Evolutionary conservation across 1,139 yeast species (phyloP).

Genomic region (Hyphopichia burtonii): DNA sequence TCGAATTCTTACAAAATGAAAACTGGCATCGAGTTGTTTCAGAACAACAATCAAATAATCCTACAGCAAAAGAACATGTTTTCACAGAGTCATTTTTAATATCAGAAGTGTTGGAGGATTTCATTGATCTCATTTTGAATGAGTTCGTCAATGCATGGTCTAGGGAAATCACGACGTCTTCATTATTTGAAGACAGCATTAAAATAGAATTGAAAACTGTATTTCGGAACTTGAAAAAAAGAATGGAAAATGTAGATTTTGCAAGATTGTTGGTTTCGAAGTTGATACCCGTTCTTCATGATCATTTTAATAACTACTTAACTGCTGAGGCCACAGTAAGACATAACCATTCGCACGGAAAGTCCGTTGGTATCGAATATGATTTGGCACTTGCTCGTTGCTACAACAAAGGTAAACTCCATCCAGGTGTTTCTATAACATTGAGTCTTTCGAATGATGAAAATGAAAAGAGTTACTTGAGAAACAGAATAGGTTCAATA

Average conservation of each 20-base stretch:
- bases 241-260: conserved; percentile 49
- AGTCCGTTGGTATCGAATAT: conserved; percentile 43
- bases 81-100: conserved; percentile 53
- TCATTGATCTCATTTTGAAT: conserved; percentile 51
- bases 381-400: conserved; percentile 60
- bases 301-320: conserved; percentile 57
- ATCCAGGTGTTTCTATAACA: conserved; percentile 54
- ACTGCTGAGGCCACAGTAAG: conserved; percentile 51
- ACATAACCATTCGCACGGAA: conserved; percentile 7
- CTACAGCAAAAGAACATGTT: conserved; percentile 27
- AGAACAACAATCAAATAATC: not conserved
- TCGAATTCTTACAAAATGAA: not conserved
- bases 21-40: not conserved
- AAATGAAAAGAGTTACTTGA: conserved; percentile 54
- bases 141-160: conserved; percentile 74
- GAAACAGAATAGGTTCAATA: conserved; percentile 40
- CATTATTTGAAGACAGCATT: conserved; percentile 55
- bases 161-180: conserved; percentile 43
- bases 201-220: conserved; percentile 47
- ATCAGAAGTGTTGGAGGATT: conserved; percentile 51
- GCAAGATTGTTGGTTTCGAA: conserved; percentile 58
- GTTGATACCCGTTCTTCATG: conserved; percentile 63
- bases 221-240: conserved; percentile 35
- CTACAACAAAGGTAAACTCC: conserved; percentile 58
- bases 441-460: conserved; percentile 39